Conservation (phyloP, 139 green algal genomes). For the Bryopsis sp. region DNA sequence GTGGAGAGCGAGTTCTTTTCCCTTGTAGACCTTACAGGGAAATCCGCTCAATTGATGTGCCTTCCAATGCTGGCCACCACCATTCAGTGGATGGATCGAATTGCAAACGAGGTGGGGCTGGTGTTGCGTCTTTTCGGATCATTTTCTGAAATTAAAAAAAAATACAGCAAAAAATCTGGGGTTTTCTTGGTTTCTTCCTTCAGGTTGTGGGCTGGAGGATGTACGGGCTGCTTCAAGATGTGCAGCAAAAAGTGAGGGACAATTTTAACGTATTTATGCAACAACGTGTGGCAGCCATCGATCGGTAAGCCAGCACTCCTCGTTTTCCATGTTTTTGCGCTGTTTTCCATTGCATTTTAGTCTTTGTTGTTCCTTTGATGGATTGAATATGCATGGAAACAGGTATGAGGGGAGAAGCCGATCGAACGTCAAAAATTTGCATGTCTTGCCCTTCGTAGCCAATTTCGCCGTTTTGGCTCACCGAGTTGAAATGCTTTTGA, state of each 20-base stretch:
- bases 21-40: constrained; percentile 8
- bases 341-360: too few relatives aligned
- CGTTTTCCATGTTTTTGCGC: too few relatives aligned
- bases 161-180: too few relatives aligned
- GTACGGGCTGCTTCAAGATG: too few relatives aligned
- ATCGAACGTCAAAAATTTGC: constrained; percentile 30
- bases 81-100: constrained; percentile 10
- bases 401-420: too few relatives aligned
- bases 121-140: not conserved
- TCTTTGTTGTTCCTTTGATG: too few relatives aligned
- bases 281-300: constrained; percentile 5
- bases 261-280: constrained; percentile 15
- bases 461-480: constrained; percentile 35
- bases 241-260: constrained; percentile 9
- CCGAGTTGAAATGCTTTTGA: constrained; percentile 25
- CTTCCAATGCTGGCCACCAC: constrained; percentile 7
- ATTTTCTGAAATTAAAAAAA: too few relatives aligned
- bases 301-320: not conserved
- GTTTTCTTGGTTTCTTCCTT: too few relatives aligned
- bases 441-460: constrained; percentile 33
- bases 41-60: constrained; percentile 7
- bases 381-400: too few relatives aligned
- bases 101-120: not conserved
- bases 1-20: not conserved
- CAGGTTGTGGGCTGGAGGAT: too few relatives aligned